Conservation (phyloP, 2,329 filamentous ascomycete species). For the Fusarium mexicanum region DNA sequence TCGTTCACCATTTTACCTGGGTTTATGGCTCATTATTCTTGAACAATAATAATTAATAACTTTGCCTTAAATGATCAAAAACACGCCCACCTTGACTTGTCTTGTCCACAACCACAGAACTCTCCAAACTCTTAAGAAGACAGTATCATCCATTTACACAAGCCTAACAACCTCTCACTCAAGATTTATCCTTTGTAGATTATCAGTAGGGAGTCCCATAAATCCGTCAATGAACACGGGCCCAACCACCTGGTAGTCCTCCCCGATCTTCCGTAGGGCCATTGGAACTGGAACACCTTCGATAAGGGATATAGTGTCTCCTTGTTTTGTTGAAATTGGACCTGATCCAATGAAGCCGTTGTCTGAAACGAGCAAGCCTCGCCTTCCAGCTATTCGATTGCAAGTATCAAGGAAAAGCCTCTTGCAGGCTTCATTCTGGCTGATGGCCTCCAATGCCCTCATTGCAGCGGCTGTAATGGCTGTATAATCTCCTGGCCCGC, state of each 20-base stretch:
- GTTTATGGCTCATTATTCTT: neutral
- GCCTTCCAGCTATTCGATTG: neutral
- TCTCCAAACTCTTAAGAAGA: accelerated
- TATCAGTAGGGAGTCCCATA: neutral
- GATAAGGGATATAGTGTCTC: neutral
- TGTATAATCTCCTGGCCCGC: accelerated
- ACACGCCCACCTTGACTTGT: neutral
- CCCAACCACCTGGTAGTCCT: neutral
- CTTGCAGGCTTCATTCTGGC: neutral
- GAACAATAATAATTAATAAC: neutral
- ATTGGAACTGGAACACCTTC: neutral
- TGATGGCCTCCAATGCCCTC: neutral
- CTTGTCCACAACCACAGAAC: neutral
- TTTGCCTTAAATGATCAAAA: neutral
- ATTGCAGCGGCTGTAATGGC: neutral
- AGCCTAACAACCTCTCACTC: neutral
- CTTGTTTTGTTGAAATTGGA: neutral
- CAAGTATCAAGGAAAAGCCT: neutral
- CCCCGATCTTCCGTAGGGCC: neutral
- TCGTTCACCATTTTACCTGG: accelerated
- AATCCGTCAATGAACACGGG: neutral
- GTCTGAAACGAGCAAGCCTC: neutral
- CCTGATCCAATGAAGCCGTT: neutral
- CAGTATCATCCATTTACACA: neutral
- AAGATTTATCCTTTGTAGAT: neutral